Evolutionary conservation across 345 rosid species (phyloP).

Genomic region (Eucalyptus rudis): DNA sequence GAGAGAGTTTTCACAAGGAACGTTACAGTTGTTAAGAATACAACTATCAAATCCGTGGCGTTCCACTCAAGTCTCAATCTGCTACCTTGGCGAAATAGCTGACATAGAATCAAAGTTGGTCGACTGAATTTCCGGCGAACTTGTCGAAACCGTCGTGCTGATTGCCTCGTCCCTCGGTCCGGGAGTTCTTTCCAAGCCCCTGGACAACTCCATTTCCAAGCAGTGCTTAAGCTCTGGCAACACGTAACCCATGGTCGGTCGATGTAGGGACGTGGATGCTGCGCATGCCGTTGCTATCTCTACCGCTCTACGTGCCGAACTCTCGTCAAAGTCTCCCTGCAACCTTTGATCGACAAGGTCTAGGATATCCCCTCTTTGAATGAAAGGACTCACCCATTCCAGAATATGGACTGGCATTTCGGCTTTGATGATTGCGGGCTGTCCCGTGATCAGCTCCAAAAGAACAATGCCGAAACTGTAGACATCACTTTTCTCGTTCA

Average conservation of each 20-base stretch:
- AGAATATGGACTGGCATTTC: background rate
- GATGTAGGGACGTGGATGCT: background rate
- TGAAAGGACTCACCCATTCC: background rate
- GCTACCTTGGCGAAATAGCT: background rate
- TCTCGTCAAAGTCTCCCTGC: slow-evolving; percentile 5
- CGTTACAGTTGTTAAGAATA: background rate
- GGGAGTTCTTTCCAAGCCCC: background rate
- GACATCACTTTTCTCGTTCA: slow-evolving; percentile 1
- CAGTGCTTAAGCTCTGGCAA: slow-evolving; percentile 1
- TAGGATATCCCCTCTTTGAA: background rate
- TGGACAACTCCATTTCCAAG: background rate
- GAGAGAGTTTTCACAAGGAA: background rate
- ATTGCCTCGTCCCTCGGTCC: background rate
- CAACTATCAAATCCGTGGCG: background rate
- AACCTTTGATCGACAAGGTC: slow-evolving; percentile 17
- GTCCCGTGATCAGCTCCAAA: slow-evolving; percentile 2
- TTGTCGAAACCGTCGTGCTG: background rate
- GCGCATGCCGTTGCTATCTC: slow-evolving; percentile 28
- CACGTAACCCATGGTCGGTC: slow-evolving; percentile 18
- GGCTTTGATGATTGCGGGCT: background rate
- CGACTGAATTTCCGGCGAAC: background rate
- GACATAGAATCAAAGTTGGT: background rate
- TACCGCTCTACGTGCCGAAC: slow-evolving; percentile 8
- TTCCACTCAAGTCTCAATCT: background rate
- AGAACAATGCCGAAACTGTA: slow-evolving; percentile 1